Evolutionary conservation across 345 rosid genomes (phyloP).

Genomic region (Salix koriyanagi): DNA sequence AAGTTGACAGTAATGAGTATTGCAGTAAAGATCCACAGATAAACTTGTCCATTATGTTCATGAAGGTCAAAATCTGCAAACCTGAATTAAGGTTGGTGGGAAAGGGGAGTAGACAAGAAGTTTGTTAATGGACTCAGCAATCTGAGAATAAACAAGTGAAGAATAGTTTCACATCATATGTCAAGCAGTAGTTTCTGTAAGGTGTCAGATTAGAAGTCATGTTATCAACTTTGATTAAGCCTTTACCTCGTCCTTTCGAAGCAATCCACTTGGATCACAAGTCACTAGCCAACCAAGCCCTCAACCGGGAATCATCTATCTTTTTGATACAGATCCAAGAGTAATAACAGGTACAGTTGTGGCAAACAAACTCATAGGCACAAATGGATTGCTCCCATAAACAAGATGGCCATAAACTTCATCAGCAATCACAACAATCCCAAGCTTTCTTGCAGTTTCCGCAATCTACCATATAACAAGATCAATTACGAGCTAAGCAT

Average conservation of each 20-base stretch:
- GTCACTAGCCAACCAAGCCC: conserved; percentile 67
- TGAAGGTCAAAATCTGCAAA: background rate
- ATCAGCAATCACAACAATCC: conserved; percentile 62
- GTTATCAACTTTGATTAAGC: background rate
- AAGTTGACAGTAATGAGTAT: too few species aligned
- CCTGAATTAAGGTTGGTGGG: background rate
- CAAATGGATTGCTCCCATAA: conserved; percentile 49
- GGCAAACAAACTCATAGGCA: conserved; percentile 65
- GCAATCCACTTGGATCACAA: conserved; percentile 51
- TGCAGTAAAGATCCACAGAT: background rate
- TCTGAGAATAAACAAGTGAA: background rate
- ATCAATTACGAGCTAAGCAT: background rate
- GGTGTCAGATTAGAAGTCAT: background rate
- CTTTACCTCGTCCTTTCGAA: conserved; percentile 7
- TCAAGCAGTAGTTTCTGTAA: background rate
- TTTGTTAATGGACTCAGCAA: background rate
- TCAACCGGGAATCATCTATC: conserved; percentile 85
- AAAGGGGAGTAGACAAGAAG: background rate
- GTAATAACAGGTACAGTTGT: conserved; percentile 57
- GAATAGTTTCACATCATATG: background rate
- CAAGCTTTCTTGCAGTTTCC: conserved; percentile 55
- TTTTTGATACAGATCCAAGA: conserved; percentile 64
- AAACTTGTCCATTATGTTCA: background rate
- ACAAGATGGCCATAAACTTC: conserved; percentile 36
- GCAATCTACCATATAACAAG: conserved; percentile 32